Evolutionary conservation across 352 stramenopile species (phyloP).

Genomic region (Bremia lactucae): DNA sequence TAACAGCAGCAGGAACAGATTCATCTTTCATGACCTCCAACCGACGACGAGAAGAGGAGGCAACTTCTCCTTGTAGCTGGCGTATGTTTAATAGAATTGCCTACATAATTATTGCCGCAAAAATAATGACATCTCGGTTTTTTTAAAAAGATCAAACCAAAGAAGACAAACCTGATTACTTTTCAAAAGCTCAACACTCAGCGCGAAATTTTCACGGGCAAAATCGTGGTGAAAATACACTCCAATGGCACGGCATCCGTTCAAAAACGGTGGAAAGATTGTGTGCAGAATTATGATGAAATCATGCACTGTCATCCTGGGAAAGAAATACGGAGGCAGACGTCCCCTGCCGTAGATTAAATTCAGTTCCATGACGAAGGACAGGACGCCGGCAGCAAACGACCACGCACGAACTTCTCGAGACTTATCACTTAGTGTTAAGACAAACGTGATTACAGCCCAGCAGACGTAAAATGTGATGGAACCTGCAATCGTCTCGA

Average conservation of each 20-base stretch:
- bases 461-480: slow-evolving; percentile 93
- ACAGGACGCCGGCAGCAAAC: slow-evolving; percentile 88
- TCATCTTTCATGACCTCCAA: slow-evolving; percentile 42
- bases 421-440: slow-evolving; percentile 88
- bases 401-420: slow-evolving; percentile 87
- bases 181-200: slow-evolving; percentile 69
- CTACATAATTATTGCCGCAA: slow-evolving; percentile 11
- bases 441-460: slow-evolving; percentile 91
- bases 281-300: slow-evolving; percentile 87
- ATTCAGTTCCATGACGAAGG: slow-evolving; percentile 91
- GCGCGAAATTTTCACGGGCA: slow-evolving; percentile 55
- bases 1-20: slow-evolving; percentile 35
- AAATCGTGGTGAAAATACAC: slow-evolving; percentile 81
- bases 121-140: not conserved
- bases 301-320: slow-evolving; percentile 86
- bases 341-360: slow-evolving; percentile 60
- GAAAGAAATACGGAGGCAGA: slow-evolving; percentile 53
- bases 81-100: slow-evolving; percentile 71
- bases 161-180: slow-evolving; percentile 49
- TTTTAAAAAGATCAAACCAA: not conserved
- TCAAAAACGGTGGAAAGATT: slow-evolving; percentile 93
- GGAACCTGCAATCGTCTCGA: slow-evolving; percentile 86
- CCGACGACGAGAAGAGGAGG: slow-evolving; percentile 41
- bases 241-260: slow-evolving; percentile 92
- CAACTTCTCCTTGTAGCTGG: slow-evolving; percentile 66